Evolutionary conservation across 2,329 filamentous ascomycete species (phyloP), one percentile per base, ranked within the genome.

Genomic region (Colletotrichum liriopes): DNA sequence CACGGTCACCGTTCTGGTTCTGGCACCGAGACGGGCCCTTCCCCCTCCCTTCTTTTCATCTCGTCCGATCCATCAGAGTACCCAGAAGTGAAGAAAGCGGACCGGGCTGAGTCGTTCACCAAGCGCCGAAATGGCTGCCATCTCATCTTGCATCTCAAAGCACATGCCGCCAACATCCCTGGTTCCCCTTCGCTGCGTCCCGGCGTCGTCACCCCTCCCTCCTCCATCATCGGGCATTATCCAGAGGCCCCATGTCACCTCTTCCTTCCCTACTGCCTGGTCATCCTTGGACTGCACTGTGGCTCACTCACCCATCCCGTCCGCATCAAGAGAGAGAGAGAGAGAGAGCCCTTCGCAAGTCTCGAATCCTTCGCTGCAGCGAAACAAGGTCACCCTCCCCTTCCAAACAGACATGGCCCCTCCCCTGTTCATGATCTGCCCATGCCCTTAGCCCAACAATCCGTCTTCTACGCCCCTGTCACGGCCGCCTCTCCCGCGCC

Each of bases 61-160:
- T 72, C 69, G 47, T 72, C 65, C 65, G 65, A 69, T 55, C 60
- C 60, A 65, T 26, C n/a, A 39, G 35, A 32, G 32, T 23, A 39
- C 45, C 45, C 39, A 23, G 54, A 56, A 14, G 14, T 45, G 45
- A 23, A 26, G 59, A 43, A 63, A 59, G 58, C 23, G 37, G 51
- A 63, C 18, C 54, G 56, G 58, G 59, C 65, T 65, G 59, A 69
- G 59, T 72, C 59, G 60, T 56, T 43, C 65, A 39, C 59, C 66
- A 61, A 54, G 45, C 54, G 51, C 52, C 54, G 35, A 58, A 58
- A 41, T 12, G 54, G 39, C 67, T 72, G 70, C 35, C 70, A 72
- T 72, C 70, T 61, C 70, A 72, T 72, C 59, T 72, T 72, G 70
- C 65, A 43, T 69, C 70, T 72, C 41, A 32, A 72, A 69, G 65